A percentile compares a stretch with the other conserved stretches of the same genome.
Evolutionary conservation across 345 rosid genomes (phyloP).

Genomic region (Barbarea vulgaris): DNA sequence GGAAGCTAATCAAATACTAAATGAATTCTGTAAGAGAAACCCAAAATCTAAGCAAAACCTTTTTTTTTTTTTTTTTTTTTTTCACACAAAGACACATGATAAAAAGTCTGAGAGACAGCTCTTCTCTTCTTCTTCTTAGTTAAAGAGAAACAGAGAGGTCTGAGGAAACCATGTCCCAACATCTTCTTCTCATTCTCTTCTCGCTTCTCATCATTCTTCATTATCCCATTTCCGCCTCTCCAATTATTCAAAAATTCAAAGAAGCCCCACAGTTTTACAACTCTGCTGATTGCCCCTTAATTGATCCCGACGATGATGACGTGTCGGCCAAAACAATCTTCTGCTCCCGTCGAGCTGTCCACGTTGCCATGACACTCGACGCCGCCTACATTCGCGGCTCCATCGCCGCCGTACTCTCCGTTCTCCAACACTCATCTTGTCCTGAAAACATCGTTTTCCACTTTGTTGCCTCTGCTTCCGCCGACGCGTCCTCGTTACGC

Average conservation of each 20-base stretch:
- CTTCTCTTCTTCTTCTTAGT: constrained; percentile 16
- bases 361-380: constrained; percentile 95
- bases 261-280: constrained; percentile 95
- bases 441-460: constrained; percentile 84
- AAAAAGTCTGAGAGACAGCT: constrained; percentile 35
- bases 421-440: constrained; percentile 89
- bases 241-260: constrained; percentile 58
- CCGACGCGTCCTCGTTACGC: constrained; percentile 55
- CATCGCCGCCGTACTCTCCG: constrained; percentile 88
- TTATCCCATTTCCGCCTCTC: constrained; percentile 29
- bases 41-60: constrained; percentile 43
- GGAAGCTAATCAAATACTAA: constrained; percentile 38
- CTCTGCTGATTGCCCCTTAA: constrained; percentile 68
- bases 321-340: constrained; percentile 30
- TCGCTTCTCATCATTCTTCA: constrained; percentile 17
- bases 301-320: constrained; percentile 34
- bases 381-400: constrained; percentile 87
- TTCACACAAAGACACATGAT: constrained; percentile 25
- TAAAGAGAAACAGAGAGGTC: constrained; percentile 25
- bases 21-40: constrained; percentile 17
- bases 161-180: constrained; percentile 39
- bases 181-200: constrained; percentile 21
- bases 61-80: not conserved
- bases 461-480: constrained; percentile 71
- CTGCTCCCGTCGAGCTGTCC: constrained; percentile 76